Evolutionary conservation across 2,329 filamentous ascomycete genomes (phyloP), one percentile per base, ranked within the genome.

Genomic region (Apiospora marii): DNA sequence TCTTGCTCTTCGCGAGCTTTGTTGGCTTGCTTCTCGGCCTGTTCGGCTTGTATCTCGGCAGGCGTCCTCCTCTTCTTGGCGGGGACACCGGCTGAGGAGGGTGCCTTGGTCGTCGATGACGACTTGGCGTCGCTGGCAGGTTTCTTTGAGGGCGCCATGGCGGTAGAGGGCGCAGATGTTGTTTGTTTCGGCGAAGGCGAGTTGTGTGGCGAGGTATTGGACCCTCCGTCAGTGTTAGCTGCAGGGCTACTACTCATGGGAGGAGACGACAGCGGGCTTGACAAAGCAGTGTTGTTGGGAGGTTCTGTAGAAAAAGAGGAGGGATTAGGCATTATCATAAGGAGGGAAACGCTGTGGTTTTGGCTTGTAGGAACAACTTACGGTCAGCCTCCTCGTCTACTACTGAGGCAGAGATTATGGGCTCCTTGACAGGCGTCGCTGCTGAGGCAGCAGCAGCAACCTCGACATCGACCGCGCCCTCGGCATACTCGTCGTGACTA

Each of bases 171-270:
- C 14, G 68, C 74, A 46, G 44, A 51, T 48, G 79, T 80, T 48
- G 79, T 80, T 73, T 81, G 70, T 68, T 80, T 72, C 72, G 84
- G 77, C 0, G 83, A 83, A 0, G 82, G 81, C 0, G 85, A 84
- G 48, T 80, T 77, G 46, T 77, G 78, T 22, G 81, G 75, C 3
- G 83, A 82, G 2, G 84, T 85, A 73, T 81, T 85, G 72, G 82
- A 84, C 34, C 81, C 83, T 19, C 81, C 77, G 14, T 87, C 86
- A 30, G 83, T 84, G n/a, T 86, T 79, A 8, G 81, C 78, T 46
- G 81, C 76, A 69, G 81, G 79, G 69, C 82, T 77, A 51, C 77
- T 80, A 41, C 77, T 81, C 49, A 58, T 75, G 58, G 73, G 77
- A 67, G 27, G 70, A 70, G 48, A 70, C 49, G 4, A 71, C 43